Evolutionary conservation across 371 early-diverging fungal genomes (phyloP), one percentile per base, ranked within the genome.

Genomic region (Rhizopus sp.): DNA sequence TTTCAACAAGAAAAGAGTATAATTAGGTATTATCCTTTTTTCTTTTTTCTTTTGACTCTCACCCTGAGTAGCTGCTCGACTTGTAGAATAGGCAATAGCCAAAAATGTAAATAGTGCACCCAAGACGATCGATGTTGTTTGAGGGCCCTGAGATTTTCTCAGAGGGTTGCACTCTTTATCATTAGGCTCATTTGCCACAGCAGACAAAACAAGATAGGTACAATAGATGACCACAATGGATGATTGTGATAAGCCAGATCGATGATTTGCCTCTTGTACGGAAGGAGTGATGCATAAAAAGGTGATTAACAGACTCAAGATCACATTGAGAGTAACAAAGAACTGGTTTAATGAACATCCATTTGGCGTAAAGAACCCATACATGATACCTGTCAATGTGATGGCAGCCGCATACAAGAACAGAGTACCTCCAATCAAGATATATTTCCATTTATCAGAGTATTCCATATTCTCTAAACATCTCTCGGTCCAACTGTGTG

Each of bases 31-130:
- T 84, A 79, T 23, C 23, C 23, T 23, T 23, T 23, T 23, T 23
- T 23, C 23, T 23, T 6, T 60, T 52, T 48, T 34, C 17, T 38
- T 7, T 38, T 35, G 13, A 38, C 30, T 17, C 41, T 75, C 78
- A 54, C 86, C 84, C 68, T 89, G 87, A 10, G 89, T 89, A 17
- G 94, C 95, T 15, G 94, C 93, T 35, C 91, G 78, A 7, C 93
- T 89, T 7, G 97, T 94, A 13, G 91, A 91, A 73, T 95, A 97
- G 17, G 90, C 89, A 49, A 97, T 82, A 3, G 95, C 95, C 45
- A 93, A 64, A 62, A 97, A 92, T 1, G 96, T 95, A 66, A 97
- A 92, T 23, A 94, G 55, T 12, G 94, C 89, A 5, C 97, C 97
- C 46, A 95, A 67, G 12, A 93, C 78, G 7, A 94, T 80, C 4